Conservation (phyloP, 139 green algal species). For the Pleodorina starrii region DNA sequence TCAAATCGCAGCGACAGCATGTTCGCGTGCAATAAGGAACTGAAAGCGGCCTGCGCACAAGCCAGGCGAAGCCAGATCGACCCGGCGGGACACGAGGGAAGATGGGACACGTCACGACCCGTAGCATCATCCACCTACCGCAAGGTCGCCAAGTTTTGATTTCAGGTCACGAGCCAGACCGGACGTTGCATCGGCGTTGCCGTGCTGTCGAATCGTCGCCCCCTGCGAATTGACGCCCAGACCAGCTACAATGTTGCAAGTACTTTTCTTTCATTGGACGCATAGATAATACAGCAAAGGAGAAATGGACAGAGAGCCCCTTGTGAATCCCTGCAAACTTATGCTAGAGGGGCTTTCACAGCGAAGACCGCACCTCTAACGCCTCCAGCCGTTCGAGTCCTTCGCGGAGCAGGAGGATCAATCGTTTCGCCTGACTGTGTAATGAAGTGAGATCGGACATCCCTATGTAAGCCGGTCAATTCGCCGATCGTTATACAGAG, state of each 20-base stretch:
- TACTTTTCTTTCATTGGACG: too few species aligned
- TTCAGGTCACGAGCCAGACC: conserved; percentile 66
- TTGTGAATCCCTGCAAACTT: too few species aligned
- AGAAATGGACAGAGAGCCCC: too few species aligned
- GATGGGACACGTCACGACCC: conserved; percentile 1
- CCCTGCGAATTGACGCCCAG: too few species aligned
- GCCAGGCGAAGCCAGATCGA: not conserved
- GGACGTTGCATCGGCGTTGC: conserved; percentile 40
- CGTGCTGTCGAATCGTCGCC: conserved; percentile 7
- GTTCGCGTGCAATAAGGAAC: not conserved
- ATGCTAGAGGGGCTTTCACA: not conserved
- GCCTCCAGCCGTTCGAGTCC: conserved; percentile 80
- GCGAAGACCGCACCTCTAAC: conserved; percentile 54
- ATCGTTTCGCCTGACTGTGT: conserved; percentile 72
- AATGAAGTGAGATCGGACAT: conserved; percentile 81
- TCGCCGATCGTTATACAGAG: too few species aligned
- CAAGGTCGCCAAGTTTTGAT: conserved; percentile 74
- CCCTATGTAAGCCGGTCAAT: not conserved
- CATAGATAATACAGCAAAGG: too few species aligned
- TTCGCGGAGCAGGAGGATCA: conserved; percentile 74
- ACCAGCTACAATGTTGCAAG: too few species aligned
- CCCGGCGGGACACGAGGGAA: not conserved
- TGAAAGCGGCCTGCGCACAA: too few species aligned
- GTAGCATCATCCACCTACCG: conserved; percentile 55
- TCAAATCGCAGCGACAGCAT: too few species aligned